These are phyloP conservation scores for Metschnikowia kunwiensis DNA, from an alignment of 805 yeast genomes.

Conservation along the genomic window DNA sequence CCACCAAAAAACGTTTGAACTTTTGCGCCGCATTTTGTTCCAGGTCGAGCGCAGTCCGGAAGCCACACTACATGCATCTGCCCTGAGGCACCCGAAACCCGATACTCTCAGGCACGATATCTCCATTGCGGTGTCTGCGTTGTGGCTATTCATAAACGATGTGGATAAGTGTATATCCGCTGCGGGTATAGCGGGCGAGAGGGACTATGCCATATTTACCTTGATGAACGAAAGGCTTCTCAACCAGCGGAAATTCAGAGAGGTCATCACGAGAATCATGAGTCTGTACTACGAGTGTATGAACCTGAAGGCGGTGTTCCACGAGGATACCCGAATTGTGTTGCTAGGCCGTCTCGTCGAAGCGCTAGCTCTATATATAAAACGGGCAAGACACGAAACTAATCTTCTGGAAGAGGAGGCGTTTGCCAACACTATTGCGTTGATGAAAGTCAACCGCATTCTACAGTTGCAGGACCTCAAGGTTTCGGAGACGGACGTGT, in stretches of 20 bases:
- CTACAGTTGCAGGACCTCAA: constrained; percentile 9
- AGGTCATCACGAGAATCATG: constrained; percentile 6
- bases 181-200: neutral
- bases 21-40: constrained; percentile 1
- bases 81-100: too few relatives aligned
- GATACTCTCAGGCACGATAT: neutral
- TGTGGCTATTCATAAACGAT: constrained; percentile 1
- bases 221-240: constrained; percentile 8
- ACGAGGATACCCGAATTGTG: neutral
- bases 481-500: constrained; percentile 1
- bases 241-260: constrained; percentile 6
- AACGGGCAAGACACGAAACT: neutral
- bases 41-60: neutral
- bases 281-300: constrained; percentile 1
- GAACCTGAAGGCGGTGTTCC: neutral
- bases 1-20: neutral
- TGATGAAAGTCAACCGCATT: constrained; percentile 12
- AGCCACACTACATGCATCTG: too few relatives aligned
- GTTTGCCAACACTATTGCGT: constrained; percentile 11
- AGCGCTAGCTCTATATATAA: constrained; percentile 4
- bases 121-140: constrained; percentile 1
- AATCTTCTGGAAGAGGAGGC: constrained; percentile 9
- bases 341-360: constrained; percentile 7
- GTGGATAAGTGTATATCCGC: neutral
- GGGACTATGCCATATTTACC: constrained; percentile 5